Conservation (phyloP, 108 stramenopile genomes). For the Skeletonema tropicum region DNA sequence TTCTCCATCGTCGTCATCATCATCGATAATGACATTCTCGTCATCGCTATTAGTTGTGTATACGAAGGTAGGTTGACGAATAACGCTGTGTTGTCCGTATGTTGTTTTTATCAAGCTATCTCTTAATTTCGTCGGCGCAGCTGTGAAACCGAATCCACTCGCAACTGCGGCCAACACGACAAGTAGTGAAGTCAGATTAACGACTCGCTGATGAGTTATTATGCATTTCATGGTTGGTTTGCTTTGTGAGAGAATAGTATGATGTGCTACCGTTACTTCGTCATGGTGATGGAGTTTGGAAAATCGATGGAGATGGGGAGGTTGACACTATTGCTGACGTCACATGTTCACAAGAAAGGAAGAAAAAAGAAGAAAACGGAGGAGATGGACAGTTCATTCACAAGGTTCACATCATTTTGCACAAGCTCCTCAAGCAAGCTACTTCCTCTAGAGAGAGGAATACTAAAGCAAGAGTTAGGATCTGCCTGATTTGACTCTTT, state of each 20-base stretch:
- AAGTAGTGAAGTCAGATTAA: neutral
- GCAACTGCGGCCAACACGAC: neutral
- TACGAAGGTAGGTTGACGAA: neutral
- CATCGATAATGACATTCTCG: constrained; percentile 20
- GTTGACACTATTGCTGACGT: no score
- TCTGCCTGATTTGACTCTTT: no score
- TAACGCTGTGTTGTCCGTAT: neutral
- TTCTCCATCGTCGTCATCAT: constrained; percentile 28
- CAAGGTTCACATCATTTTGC: no score
- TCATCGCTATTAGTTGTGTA: constrained; percentile 2
- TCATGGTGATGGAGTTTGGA: neutral
- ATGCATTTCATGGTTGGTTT: neutral
- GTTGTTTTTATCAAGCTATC: neutral
- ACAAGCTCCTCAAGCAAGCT: no score
- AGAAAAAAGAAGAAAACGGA: no score
- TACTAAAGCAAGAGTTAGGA: no score
- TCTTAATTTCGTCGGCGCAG: neutral
- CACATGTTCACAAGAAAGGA: no score
- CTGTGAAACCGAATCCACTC: neutral
- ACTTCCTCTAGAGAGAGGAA: no score
- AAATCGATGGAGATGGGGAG: no score
- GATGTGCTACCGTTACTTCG: neutral
- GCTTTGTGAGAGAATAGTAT: neutral
- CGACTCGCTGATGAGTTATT: neutral
- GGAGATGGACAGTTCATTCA: no score